phyloP scores from a whole-genome alignment of 2,329 filamentous ascomycete genomes.

The Aspergillus texensis region DNA sequence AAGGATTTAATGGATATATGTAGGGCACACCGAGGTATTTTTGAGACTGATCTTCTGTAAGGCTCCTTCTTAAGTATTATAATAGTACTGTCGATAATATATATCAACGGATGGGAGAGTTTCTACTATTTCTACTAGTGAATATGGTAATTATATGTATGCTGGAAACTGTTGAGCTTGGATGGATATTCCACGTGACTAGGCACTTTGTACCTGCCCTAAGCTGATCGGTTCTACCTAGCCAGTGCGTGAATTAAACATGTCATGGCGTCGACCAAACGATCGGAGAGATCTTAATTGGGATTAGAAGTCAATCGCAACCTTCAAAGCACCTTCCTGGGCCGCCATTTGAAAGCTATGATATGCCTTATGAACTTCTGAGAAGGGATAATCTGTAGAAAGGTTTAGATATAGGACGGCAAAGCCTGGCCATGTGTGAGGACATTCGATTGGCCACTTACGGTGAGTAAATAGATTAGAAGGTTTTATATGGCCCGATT shows the following conservation, averaged over 20 bases:
- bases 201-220: not conserved
- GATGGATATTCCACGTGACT: not conserved
- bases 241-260: too few relatives aligned
- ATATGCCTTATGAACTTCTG: not conserved
- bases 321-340: not conserved
- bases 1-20: too few relatives aligned
- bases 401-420: not conserved
- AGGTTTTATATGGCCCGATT: conserved; percentile 47
- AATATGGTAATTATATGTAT: too few relatives aligned
- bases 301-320: not conserved
- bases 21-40: too few relatives aligned
- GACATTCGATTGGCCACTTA: conserved; percentile 16
- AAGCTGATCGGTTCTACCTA: not conserved
- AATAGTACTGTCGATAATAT: too few relatives aligned
- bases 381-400: not conserved
- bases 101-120: too few relatives aligned
- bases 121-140: too few relatives aligned
- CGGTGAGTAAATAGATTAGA: conserved; percentile 51
- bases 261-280: too few relatives aligned
- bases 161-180: not conserved
- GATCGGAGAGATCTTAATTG: accelerated
- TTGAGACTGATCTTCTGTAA: too few relatives aligned
- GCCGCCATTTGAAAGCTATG: not conserved
- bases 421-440: not conserved
- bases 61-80: too few relatives aligned